phyloP scores from a whole-genome alignment of 208 protist genomes.

The Crithidia acanthocephali region DNA sequence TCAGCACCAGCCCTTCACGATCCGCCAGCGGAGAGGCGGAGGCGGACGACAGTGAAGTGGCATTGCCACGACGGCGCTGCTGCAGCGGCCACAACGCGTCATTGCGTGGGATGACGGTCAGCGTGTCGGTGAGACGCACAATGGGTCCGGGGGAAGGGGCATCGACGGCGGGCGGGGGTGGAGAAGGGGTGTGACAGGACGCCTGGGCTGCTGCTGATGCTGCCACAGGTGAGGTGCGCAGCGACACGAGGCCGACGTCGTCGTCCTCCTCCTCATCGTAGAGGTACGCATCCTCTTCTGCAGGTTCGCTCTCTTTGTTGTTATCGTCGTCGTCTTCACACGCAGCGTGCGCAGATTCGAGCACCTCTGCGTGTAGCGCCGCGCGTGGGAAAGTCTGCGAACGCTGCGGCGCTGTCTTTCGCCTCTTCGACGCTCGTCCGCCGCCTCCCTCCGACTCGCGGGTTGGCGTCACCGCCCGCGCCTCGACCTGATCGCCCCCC shows the following conservation, averaged over 20 bases:
- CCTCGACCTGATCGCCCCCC: too few species aligned
- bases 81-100: background rate
- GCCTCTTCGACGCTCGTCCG: background rate
- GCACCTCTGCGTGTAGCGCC: background rate
- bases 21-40: conserved; percentile 11
- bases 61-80: background rate
- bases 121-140: conserved; percentile 4
- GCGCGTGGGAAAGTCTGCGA: background rate
- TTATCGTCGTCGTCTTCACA: background rate
- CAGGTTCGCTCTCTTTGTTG: background rate
- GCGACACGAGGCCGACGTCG: conserved; percentile 1
- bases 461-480: too few species aligned
- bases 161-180: background rate
- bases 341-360: background rate
- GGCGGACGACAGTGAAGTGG: background rate
- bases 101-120: background rate
- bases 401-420: background rate
- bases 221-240: conserved; percentile 1
- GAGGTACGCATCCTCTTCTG: background rate
- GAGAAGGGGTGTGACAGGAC: background rate
- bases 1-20: conserved; percentile 46
- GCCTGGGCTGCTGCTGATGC: background rate
- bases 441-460: background rate
- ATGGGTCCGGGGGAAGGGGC: background rate
- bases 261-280: conserved; percentile 2